Evolutionary conservation across 1,284 basidiomycete genomes (phyloP).

Genomic region (Meira miltonrushii): DNA sequence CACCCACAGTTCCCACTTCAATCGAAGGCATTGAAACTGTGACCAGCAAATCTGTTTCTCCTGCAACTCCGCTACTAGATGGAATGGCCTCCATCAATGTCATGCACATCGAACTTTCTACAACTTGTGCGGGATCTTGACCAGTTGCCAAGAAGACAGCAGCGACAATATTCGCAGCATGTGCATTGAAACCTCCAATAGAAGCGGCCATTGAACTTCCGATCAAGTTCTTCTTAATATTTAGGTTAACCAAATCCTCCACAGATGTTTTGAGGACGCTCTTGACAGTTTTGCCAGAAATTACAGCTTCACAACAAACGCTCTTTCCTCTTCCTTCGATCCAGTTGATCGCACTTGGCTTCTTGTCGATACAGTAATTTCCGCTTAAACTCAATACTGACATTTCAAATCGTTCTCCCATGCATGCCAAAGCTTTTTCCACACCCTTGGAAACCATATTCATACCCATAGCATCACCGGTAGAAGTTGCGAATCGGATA

Average conservation of each 20-base stretch:
- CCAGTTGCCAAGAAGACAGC: constrained; percentile 91
- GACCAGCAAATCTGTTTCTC: constrained; percentile 68
- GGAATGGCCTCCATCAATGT: constrained; percentile 87
- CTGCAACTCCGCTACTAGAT: constrained; percentile 60
- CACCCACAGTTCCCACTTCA: constrained; percentile 72
- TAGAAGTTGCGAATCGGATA: constrained; percentile 89
- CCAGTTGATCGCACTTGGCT: constrained; percentile 99
- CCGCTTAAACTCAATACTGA: constrained; percentile 85
- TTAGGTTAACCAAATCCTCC: constrained; percentile 80
- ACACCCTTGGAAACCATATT: constrained; percentile 70
- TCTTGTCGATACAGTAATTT: constrained; percentile 99
- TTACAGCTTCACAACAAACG: constrained; percentile 89
- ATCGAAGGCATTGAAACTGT: constrained; percentile 52
- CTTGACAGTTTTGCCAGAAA: constrained; percentile 82
- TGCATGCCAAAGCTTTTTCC: constrained; percentile 81
- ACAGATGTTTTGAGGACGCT: constrained; percentile 93
- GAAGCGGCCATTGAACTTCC: constrained; percentile 97
- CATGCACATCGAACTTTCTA: constrained; percentile 97
- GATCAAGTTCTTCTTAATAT: constrained; percentile 94
- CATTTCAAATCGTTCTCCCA: constrained; percentile 75
- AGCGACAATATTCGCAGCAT: constrained; percentile 95
- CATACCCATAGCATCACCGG: constrained; percentile 99
- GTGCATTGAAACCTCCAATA: constrained; percentile 96
- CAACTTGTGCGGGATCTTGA: constrained; percentile 98
- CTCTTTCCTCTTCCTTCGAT: constrained; percentile 98